Evolutionary conservation across 179 eudicot genomes (phyloP), one percentile per base, ranked within the genome.

Genomic region (Silene noctiflora): DNA sequence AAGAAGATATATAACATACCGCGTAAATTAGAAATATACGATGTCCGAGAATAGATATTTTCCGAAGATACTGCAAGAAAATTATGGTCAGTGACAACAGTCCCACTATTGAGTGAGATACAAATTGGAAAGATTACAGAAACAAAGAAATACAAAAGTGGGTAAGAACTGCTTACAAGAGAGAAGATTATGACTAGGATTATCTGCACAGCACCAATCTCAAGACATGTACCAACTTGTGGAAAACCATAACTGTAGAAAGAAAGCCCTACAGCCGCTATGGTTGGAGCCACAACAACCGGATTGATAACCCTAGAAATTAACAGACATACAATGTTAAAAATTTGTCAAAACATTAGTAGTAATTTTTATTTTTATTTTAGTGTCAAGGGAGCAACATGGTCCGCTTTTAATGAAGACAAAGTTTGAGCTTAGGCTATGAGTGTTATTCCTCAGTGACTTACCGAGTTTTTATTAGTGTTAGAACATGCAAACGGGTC

Each of bases 191-290:
- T 83, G 58, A 95, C 91, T 64, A 95, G 88, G 80, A 93, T 80
- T 76, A 95, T 91, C 86, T 95, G 99, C 79, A 89, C 75, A 48
- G 84, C 89, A 77, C 99, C 99, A 79, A 95, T 95, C 86, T 95
- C 99, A 74, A 92, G 81, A 84, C 99, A 95, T 12, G 92, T 83
- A 75, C 99, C 99, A 76, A 95, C 91, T 82, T 82, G 89, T 14
- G 99, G 96, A 83, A 95, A 89, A 66, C 99, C 99, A 77, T 95
- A 95, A 83, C 96, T 91, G 78, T 91, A 95, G 78, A 95, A 95
- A 25, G 99, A 92, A 80, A 95, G 97, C 53, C 97, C 99, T 39
- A 95, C 96, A 59, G 97, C 97, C 68, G 99, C 99, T 79, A 93
- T 85, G 69, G 99, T 95, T 78, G 99, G 99, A 79, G 97, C 83